Base-by-base conservation (phyloP, 2,329 filamentous ascomycete genomes). In the Colletotrichum australisinense region DNA sequence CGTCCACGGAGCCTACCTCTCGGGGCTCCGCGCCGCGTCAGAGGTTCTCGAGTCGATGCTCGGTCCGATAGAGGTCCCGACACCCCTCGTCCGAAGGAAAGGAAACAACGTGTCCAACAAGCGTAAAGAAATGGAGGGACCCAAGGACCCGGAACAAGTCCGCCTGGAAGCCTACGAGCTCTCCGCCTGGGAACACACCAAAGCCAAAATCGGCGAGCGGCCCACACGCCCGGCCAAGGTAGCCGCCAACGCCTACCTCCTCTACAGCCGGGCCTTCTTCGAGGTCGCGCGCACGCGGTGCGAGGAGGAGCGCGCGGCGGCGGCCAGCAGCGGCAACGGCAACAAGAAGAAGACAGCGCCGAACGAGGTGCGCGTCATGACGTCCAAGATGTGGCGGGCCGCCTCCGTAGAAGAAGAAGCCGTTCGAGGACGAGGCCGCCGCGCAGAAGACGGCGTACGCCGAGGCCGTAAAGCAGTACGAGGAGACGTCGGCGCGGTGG, bases 1-100 rank as follows among this genome's bases (percentile, higher is more conserved):
- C 2, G 97, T 99, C 0, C 97, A 99, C 77, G 97, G 97, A 6
- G 97, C 97, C 9, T 99, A 98, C 80, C 86, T 99, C 4, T 98
- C 97, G 2, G 97, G 97, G 3, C 87, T 99, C 6, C 92, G 97
- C 63, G 97, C 93, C 4, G 97, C 97, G 12, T 93, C 94, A 3
- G 95, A 98, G 79, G 90, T 99, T 2, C 86, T 98, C 49, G 92
- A 96, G 67, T 86, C 90, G 3, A 89, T 98, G 80, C 86, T 97
- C 38, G 97, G 97, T 1, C 92, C 95, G 0, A 95, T 99, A 72
- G 85, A 92, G 57, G 86, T 98, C 12, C 93, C 93, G 0, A 87
- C 86, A 4, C 95, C 95, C 1, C 87, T 99, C 3, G 90, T 98
- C 22, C 88, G 91, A 72, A 86, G 92, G 75, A 91, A 93, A 78